phyloP scores from a whole-genome alignment of 1,284 basidiomycete species.

The Ustilago hordei region DNA sequence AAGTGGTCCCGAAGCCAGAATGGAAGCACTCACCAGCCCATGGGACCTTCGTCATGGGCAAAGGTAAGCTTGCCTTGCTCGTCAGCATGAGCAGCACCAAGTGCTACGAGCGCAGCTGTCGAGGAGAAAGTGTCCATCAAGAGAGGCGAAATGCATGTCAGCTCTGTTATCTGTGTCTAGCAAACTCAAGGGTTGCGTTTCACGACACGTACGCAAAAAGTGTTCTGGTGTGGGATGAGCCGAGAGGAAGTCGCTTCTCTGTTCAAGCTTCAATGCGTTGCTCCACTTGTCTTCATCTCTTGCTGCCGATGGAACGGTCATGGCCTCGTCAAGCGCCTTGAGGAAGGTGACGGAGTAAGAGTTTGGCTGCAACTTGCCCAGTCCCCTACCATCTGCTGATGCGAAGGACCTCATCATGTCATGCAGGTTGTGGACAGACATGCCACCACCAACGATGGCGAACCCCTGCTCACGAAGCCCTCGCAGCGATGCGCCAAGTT shows the following conservation, averaged over 20 bases:
- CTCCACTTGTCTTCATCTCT: slow-evolving; percentile 31
- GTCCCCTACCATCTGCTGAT: slow-evolving; percentile 13
- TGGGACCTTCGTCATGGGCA: slow-evolving; percentile 43
- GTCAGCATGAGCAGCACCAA: slow-evolving; percentile 40
- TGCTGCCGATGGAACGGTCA: slow-evolving; percentile 24
- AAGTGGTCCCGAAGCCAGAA: not conserved
- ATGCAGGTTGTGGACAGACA: slow-evolving; percentile 61
- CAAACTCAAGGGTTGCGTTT: not conserved
- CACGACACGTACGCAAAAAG: slow-evolving; percentile 44
- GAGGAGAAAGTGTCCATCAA: not conserved
- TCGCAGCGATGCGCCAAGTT: slow-evolving; percentile 70
- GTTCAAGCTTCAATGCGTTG: slow-evolving; percentile 30
- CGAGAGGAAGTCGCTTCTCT: slow-evolving; percentile 29
- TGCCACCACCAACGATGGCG: slow-evolving; percentile 56
- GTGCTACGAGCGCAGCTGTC: slow-evolving; percentile 40
- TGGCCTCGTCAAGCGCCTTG: slow-evolving; percentile 35
- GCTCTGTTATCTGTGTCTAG: not conserved
- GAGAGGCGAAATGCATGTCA: not conserved
- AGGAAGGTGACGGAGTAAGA: slow-evolving; percentile 37
- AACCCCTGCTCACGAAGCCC: slow-evolving; percentile 63
- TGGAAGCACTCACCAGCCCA: slow-evolving; percentile 49
- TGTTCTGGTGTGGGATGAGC: slow-evolving; percentile 55
- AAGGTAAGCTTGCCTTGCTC: slow-evolving; percentile 42
- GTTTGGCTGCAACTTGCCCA: slow-evolving; percentile 6
- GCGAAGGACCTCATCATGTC: slow-evolving; percentile 37